Percentiles rank a stretch among this genome's conserved stretches.
Conservation (phyloP, 192 early-diverging fungal species). For the Jimgerdemannia flammicorona region DNA sequence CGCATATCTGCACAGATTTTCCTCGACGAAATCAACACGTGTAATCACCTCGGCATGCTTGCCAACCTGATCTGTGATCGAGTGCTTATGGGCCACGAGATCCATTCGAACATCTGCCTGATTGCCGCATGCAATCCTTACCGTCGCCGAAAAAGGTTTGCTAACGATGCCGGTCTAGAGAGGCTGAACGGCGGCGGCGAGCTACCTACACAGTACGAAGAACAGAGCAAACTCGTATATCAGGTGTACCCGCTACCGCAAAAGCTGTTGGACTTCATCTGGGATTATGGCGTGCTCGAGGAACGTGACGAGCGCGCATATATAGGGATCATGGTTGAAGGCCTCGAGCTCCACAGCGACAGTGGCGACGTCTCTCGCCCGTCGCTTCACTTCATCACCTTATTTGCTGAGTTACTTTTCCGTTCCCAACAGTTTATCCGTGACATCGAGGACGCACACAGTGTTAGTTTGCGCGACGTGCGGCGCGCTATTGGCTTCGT, state of each 20-base stretch:
- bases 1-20: conserved; percentile 2
- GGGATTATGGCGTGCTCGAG: conserved; percentile 16
- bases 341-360: neutral
- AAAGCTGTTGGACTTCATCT: conserved; percentile 14
- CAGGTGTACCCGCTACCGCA: conserved; percentile 15
- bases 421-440: conserved; percentile 15
- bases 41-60: conserved; percentile 11
- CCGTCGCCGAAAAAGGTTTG: conserved; percentile 2
- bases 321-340: conserved; percentile 9
- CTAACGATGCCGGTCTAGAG: conserved; percentile 1
- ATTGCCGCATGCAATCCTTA: conserved; percentile 21
- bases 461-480: conserved; percentile 19
- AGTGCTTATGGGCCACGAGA: conserved; percentile 1
- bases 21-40: conserved; percentile 19
- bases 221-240: conserved; percentile 14
- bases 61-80: conserved; percentile 12
- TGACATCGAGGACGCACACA: conserved; percentile 8
- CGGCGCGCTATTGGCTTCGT: conserved; percentile 7
- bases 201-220: neutral
- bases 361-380: neutral
- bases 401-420: conserved; percentile 13
- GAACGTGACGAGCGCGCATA: conserved; percentile 3
- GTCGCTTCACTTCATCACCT: neutral
- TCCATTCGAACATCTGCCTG: conserved; percentile 14
- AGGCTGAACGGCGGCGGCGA: neutral